Percentiles rank a stretch among this genome's conserved stretches.
These are phyloP conservation scores for Fusarium armeniacum DNA, from an alignment of 2,329 filamentous ascomycete genomes.

Conservation along the genomic window DNA sequence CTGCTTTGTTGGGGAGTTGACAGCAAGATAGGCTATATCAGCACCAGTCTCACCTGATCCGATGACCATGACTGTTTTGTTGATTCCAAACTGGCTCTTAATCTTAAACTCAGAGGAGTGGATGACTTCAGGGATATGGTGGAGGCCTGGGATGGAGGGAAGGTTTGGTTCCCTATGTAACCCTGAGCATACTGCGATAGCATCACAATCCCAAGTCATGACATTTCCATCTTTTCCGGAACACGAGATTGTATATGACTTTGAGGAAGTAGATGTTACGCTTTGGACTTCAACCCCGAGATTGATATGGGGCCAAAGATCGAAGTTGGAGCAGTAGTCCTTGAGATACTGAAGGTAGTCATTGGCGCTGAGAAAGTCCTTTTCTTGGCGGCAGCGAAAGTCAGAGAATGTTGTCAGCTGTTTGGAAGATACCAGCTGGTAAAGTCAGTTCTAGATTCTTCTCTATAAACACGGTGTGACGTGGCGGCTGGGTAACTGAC, in stretches of 20 bases:
- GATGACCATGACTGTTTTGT: background rate
- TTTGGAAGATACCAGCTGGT: slow-evolving; percentile 2
- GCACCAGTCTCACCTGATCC: slow-evolving; percentile 5
- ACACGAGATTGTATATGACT: background rate
- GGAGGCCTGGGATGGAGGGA: slow-evolving; percentile 4
- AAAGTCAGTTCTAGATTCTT: rapidly evolving
- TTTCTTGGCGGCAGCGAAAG: background rate
- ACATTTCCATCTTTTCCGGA: background rate
- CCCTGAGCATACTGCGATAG: slow-evolving; percentile 22
- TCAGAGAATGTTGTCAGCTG: slow-evolving; percentile 4
- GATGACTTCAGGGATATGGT: slow-evolving; percentile 46
- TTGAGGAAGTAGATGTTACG: background rate
- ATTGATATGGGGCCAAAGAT: background rate
- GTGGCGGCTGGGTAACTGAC: background rate
- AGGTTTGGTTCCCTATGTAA: slow-evolving; percentile 28
- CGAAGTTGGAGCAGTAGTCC: background rate
- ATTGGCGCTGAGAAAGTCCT: background rate
- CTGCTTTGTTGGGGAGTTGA: background rate
- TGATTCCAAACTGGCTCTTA: background rate
- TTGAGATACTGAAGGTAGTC: background rate
- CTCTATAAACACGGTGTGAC: background rate
- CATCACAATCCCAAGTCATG: slow-evolving; percentile 10
- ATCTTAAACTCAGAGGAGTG: slow-evolving; percentile 45
- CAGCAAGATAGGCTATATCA: background rate
- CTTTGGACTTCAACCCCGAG: background rate